Evolutionary conservation across 2,329 filamentous ascomycete species (phyloP), one percentile per base, ranked within the genome.

Genomic region (Diaporthe sp.): DNA sequence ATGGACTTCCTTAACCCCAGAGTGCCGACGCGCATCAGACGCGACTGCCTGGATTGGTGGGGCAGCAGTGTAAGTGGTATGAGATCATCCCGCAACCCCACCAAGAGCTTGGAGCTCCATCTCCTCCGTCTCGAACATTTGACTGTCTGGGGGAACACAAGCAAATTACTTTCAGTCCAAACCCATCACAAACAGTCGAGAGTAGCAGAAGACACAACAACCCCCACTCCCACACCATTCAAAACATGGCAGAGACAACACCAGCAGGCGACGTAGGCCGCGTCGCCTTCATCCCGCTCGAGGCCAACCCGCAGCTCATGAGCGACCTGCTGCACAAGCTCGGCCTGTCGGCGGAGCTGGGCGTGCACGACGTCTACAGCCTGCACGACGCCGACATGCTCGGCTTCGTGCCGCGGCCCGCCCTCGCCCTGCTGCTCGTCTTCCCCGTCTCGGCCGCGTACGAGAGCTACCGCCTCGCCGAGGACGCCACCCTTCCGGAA

Each of bases 341-440:
- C 37, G 96, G 96, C 78, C 91, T 98, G 74, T 94, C 94, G n/a
- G 82, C 86, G n/a, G 88, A 90, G 37, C 90, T 98, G 61, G 89
- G 91, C 80, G 93, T 98, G 85, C 93, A 97, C 88, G 96, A 98
- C 85, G 95, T 98, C 84, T 98, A 93, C 90, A 96, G 93, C 79
- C 93, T 98, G 81, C 93, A 94, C 78, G 96, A 98, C 71, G 92
- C 94, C 0, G 92, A 95, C 71, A 90, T 98, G 53, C 92, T 98
- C 71, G 90, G 92, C 77, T 95, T 98, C 85, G 92, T 98, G 53
- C 96, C 97, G 0, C 94, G 96, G 1, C 97, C 97, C 3, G 94
- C 95, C 2, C 90, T 95, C 78, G 96, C 96, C 8, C 91, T 98
- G 22, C 92, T 98, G 44, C 93, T 98, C 80, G 95, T 98, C 78